These are phyloP conservation scores for Eucalyptus marginata DNA, from an alignment of 345 rosid species.

Conservation along the genomic window DNA sequence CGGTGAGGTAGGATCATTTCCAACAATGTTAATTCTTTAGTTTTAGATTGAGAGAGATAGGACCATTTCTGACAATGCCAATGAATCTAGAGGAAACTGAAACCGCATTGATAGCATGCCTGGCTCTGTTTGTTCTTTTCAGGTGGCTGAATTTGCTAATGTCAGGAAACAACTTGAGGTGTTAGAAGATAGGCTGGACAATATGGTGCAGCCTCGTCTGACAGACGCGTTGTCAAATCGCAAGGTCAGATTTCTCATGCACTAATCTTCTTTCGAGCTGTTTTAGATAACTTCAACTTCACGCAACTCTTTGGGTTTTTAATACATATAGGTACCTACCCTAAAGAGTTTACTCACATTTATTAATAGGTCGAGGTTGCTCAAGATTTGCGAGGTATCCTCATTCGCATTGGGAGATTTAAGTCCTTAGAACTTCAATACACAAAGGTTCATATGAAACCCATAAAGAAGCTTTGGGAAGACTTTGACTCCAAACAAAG, in stretches of 20 bases:
- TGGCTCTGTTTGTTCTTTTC: background rate
- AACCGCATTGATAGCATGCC: background rate
- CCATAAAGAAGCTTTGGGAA: slow-evolving; percentile 87
- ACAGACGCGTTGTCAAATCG: slow-evolving; percentile 91
- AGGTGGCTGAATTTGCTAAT: slow-evolving; percentile 99
- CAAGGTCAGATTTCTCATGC: slow-evolving; percentile 33
- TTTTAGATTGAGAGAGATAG: background rate
- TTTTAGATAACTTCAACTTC: background rate
- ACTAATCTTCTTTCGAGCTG: background rate
- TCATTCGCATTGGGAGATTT: slow-evolving; percentile 91
- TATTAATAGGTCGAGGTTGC: slow-evolving; percentile 70
- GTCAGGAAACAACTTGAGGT: slow-evolving; percentile 91
- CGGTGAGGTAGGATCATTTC: slow-evolving; percentile 55
- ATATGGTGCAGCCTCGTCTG: slow-evolving; percentile 94
- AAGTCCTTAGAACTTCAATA: slow-evolving; percentile 81
- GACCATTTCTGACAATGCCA: background rate
- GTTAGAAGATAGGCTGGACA: slow-evolving; percentile 85
- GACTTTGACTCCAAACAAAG: slow-evolving; percentile 69
- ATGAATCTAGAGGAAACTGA: background rate
- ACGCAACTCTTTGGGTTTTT: background rate
- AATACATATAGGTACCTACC: background rate
- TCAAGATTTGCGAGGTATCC: slow-evolving; percentile 90
- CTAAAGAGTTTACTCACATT: background rate
- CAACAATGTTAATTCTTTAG: background rate
- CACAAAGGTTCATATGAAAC: slow-evolving; percentile 80